Evolutionary conservation across 306 rosid species (phyloP), one percentile per base, ranked within the genome.

Genomic region (Prunus fruticosa): DNA sequence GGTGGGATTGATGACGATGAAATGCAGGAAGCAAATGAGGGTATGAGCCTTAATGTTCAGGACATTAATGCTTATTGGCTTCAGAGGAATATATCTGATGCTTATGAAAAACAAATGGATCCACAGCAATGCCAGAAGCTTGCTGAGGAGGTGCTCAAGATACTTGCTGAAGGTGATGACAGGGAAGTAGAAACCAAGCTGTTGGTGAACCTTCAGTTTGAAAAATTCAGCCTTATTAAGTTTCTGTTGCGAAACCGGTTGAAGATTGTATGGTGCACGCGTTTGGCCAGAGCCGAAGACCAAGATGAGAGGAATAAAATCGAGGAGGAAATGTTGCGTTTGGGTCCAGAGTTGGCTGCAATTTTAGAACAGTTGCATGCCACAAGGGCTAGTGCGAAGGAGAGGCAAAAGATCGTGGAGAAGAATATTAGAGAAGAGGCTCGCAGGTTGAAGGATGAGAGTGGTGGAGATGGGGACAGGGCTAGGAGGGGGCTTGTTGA

Each of bases 41-140:
- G 96, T 16, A 88, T 88, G 96, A 80, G 79, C 75, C 90, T 95
- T 11, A 92, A 95, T 84, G 99, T 91, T 74, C 97, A 92, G 86
- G 97, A 89, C 82, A 92, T 95, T 66, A 97, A 88, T 86, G 99
- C 99, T 5, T 95, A 92, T 81, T 95, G 99, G 99, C 91, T 95
- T 71, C 99, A 95, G 85, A 86, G 99, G 87, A 95, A 92, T 83
- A 95, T 95, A 52, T 95, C 99, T 27, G 92, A 80, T 72, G 97
- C 97, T 32, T 95, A 84, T 70, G 96, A 90, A 64, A 96, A 92
- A 76, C 92, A 80, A 81, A 90, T 95, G 80, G 97, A 95, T 86
- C 93, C 97, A 6, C 92, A 89, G 25, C 97, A 92, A 20, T 95
- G 97, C 78, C 96, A 90, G 89, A 89, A 84, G 77, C 90, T 95